phyloP scores from a whole-genome alignment of 352 stramenopile species.

The Globisporangium abappressorium region DNA sequence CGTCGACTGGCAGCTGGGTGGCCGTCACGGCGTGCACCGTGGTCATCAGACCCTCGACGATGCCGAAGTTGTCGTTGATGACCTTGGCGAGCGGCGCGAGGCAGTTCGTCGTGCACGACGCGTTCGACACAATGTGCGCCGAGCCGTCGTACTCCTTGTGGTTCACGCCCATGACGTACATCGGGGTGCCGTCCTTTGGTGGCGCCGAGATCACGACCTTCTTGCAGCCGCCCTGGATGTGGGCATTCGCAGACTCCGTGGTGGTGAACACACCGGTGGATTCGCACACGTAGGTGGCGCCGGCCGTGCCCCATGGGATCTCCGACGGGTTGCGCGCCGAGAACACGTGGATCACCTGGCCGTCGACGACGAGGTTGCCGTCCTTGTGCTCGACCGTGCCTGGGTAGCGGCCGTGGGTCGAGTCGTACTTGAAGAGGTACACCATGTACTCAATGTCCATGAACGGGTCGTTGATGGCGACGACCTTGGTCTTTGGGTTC shows the following conservation, averaged over 20 bases:
- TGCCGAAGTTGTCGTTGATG: constrained; percentile 61
- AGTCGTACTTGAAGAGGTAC: constrained; percentile 98
- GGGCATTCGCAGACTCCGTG: constrained; percentile 73
- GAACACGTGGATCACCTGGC: constrained; percentile 43
- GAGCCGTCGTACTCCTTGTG: constrained; percentile 87
- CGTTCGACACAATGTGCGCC: constrained; percentile 79
- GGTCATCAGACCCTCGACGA: constrained; percentile 49
- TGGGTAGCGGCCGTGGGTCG: constrained; percentile 90
- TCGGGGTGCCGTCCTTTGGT: constrained; percentile 91
- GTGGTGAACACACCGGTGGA: constrained; percentile 95
- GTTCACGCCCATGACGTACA: constrained; percentile 97
- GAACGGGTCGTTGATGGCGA: constrained; percentile 60
- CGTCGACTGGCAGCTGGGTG: constrained; percentile 97
- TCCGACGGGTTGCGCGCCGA: constrained; percentile 48
- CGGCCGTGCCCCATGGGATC: constrained; percentile 75
- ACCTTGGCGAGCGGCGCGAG: constrained; percentile 52
- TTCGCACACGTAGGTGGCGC: constrained; percentile 94
- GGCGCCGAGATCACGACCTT: constrained; percentile 97
- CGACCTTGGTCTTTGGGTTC: constrained; percentile 50
- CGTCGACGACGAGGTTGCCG: constrained; percentile 67
- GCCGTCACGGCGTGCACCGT: constrained; percentile 94
- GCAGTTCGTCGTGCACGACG: constrained; percentile 80
- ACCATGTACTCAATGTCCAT: constrained; percentile 66
- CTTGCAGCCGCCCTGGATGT: constrained; percentile 92
- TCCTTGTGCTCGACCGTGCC: constrained; percentile 87